phyloP scores from a whole-genome alignment of 2,329 filamentous ascomycete species.

The Calonectria pteridis region DNA sequence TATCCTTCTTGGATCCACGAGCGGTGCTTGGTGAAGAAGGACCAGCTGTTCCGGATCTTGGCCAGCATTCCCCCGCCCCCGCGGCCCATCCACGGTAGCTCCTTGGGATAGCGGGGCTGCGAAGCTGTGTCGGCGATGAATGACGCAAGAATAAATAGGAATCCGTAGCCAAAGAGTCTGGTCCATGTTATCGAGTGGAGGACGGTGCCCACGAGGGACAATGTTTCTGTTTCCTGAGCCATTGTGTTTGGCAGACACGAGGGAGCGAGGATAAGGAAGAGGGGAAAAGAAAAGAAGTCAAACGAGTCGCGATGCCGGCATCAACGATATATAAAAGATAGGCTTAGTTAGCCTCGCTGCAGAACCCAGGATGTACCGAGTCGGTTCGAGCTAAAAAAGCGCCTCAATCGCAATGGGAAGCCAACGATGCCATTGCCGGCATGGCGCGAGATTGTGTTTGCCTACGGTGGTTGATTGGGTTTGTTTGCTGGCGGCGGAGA shows the following conservation, averaged over 20 bases:
- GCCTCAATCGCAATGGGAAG: not conserved
- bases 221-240: slow-evolving; percentile 10
- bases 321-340: not conserved
- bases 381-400: not conserved
- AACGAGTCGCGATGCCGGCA: not conserved
- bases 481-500: not conserved
- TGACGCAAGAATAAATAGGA: slow-evolving; percentile 51
- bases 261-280: not conserved
- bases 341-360: not conserved
- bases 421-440: slow-evolving; percentile 1
- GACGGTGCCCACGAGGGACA: slow-evolving; percentile 29
- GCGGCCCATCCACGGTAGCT: slow-evolving; percentile 57
- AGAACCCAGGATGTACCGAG: not conserved
- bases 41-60: slow-evolving; percentile 54
- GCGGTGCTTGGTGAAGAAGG: slow-evolving; percentile 53
- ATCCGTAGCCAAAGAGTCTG: slow-evolving; percentile 44
- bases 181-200: slow-evolving; percentile 47
- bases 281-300: too few relatives aligned
- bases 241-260: slow-evolving; percentile 2
- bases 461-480: not conserved
- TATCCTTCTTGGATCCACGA: slow-evolving; percentile 59
- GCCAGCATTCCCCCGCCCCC: slow-evolving; percentile 49
- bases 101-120: slow-evolving; percentile 54
- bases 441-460: slow-evolving; percentile 5
- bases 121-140: slow-evolving; percentile 55